Conservation (phyloP, 495 filamentous ascomycete genomes). For the Lophiotrema nucula region DNA sequence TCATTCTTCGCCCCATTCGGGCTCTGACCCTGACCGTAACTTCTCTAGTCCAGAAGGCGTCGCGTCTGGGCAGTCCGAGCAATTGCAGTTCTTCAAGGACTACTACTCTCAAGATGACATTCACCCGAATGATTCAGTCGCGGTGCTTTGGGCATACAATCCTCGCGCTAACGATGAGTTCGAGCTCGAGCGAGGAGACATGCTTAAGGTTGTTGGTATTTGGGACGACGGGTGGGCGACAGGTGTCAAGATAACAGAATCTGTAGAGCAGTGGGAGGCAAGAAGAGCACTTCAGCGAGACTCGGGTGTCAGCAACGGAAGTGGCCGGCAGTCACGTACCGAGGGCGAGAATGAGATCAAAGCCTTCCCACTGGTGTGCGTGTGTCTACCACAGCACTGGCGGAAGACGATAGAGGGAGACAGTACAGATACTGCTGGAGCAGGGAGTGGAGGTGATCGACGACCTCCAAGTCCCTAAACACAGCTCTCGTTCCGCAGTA, state of each 20-base stretch:
- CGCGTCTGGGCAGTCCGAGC: slow-evolving; percentile 89
- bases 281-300: slow-evolving; percentile 77
- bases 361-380: slow-evolving; percentile 96
- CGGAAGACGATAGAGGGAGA: slow-evolving; percentile 94
- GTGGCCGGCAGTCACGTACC: slow-evolving; percentile 55
- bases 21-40: slow-evolving; percentile 61
- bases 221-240: slow-evolving; percentile 99
- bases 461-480: slow-evolving; percentile 28
- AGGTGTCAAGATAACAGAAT: slow-evolving; percentile 75
- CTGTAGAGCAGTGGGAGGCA: slow-evolving; percentile 84
- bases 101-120: slow-evolving; percentile 99
- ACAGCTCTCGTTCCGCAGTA: slow-evolving; percentile 9
- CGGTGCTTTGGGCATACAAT: slow-evolving; percentile 94
- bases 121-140: slow-evolving; percentile 82
- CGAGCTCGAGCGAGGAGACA: slow-evolving; percentile 89
- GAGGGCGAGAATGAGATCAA: slow-evolving; percentile 83
- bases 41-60: slow-evolving; percentile 81
- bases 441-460: slow-evolving; percentile 26
- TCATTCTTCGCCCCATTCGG: slow-evolving; percentile 68
- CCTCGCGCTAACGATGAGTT: slow-evolving; percentile 94
- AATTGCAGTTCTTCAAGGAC: slow-evolving; percentile 92
- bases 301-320: slow-evolving; percentile 87
- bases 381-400: slow-evolving; percentile 97
- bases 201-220: slow-evolving; percentile 97
- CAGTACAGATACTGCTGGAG: slow-evolving; percentile 22